Conservation (phyloP, 2,329 filamentous ascomycete species). For the Colletotrichum cuscutae region DNA sequence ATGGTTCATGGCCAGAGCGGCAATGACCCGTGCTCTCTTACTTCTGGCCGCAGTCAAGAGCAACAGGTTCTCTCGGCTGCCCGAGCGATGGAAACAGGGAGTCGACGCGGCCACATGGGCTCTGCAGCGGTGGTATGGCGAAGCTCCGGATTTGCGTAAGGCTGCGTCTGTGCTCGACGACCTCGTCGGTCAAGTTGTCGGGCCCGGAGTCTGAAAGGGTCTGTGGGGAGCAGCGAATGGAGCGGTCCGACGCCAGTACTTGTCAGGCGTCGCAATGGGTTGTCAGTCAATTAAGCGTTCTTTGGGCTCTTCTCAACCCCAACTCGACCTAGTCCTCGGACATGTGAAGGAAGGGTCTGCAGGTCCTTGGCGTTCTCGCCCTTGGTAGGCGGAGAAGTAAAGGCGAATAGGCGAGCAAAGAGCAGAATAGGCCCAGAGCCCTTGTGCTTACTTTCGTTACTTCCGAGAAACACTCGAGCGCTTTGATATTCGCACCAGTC, state of each 20-base stretch:
- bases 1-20: conserved; percentile 40
- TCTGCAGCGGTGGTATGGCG: conserved; percentile 38
- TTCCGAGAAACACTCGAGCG: background rate
- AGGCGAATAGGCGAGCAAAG: background rate
- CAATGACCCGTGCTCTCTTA: conserved; percentile 38
- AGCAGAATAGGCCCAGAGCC: background rate
- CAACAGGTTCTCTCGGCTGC: conserved; percentile 29
- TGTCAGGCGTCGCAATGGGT: background rate
- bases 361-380: background rate
- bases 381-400: too few relatives aligned
- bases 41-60: conserved; percentile 41
- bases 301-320: background rate
- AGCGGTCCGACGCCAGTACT: background rate
- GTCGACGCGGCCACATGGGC: conserved; percentile 35
- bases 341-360: background rate
- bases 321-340: background rate
- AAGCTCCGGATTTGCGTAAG: conserved; percentile 36
- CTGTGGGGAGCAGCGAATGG: background rate
- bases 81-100: conserved; percentile 37
- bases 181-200: conserved; percentile 23
- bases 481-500: background rate
- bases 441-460: background rate
- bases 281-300: background rate
- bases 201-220: conserved; percentile 18
- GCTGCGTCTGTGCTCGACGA: conserved; percentile 26